A percentile compares a stretch with the other conserved stretches of the same genome.
phyloP scores from a whole-genome alignment of 73 alveolate species.

The Tetrahymena elliotti region DNA sequence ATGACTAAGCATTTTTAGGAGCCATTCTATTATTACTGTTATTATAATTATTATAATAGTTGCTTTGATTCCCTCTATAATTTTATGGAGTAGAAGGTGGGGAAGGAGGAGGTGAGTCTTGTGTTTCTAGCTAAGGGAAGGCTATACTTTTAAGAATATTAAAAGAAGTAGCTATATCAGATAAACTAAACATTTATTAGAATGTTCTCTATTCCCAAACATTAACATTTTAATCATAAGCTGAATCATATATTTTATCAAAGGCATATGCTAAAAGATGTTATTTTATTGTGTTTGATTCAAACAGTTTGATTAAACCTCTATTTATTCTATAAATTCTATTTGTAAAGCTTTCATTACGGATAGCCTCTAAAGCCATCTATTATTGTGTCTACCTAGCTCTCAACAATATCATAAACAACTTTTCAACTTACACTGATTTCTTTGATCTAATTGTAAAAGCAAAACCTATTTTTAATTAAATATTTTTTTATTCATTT shows the following conservation, averaged over 20 bases:
- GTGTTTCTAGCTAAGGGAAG: not conserved
- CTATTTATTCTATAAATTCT: not conserved
- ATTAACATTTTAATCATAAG: not conserved
- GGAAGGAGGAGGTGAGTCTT: not conserved
- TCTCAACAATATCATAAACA: not conserved
- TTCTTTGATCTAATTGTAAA: not conserved
- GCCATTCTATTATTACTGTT: not conserved
- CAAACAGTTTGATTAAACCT: not conserved
- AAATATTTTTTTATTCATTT: too few species aligned
- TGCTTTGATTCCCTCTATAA: not conserved
- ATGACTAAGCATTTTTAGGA: not conserved
- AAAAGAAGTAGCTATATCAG: not conserved
- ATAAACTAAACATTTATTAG: not conserved
- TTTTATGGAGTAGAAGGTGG: not conserved
- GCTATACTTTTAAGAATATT: not conserved
- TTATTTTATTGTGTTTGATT: not conserved
- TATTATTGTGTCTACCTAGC: not conserved
- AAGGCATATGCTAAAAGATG: not conserved
- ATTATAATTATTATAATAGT: too few species aligned
- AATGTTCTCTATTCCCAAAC: not conserved
- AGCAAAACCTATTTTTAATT: not conserved
- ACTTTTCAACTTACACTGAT: not conserved
- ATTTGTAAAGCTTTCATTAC: not conserved
- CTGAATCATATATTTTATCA: not conserved
- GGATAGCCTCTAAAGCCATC: not conserved